Evolutionary conservation across 768 basidiomycete species (phyloP), one percentile per base, ranked within the genome.

Genomic region (Termitomyces sp.): DNA sequence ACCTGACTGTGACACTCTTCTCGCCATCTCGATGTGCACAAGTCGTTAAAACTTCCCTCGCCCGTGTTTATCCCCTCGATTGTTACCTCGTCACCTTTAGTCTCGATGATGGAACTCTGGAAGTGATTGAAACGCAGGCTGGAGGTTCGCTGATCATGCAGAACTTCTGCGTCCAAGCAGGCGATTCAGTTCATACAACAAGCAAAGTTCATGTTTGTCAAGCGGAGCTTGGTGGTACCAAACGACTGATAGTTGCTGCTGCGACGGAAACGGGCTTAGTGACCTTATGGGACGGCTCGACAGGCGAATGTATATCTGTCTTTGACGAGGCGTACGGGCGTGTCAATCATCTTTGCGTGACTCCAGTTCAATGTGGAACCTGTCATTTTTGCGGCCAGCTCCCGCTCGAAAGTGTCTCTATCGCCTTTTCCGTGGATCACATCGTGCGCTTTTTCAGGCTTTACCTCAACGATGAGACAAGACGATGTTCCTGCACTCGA

Each of bases 331-430:
- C 78, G 0, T 79, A 80, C 58, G 88, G 86, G 2, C 68, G 72
- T 12, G 73, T 93, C 65, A 81, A 74, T 53, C 75, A 80, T 53
- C 64, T 96, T n/a, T 79, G 82, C 26, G 70, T 94, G 50, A 78
- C 79, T 5, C 77, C 83, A 14, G 75, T 85, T 10, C 71, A 71
- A 9, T 72, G 73, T 58, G 80, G 80, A 59, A 79, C 73, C 4
- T 97, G 94, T 68, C 76, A 74, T 48, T 80, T 80, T 47, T 97
- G 94, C 66, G 84, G 85, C 22, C 84, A 90, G 58, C 75, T 79
- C 13, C 82, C 84, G 0, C 69, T 78, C 32, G 87, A 90, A 63
- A 86, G 84, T 57, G 77, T 94, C 65, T 72, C 81, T 44, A 69
- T 89, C 22, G 77, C 85, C 7, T 79, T 89, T 59, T 88, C 90